Conservation (phyloP, 2,329 filamentous ascomycete species). For the Ophiosphaerella narmari region DNA sequence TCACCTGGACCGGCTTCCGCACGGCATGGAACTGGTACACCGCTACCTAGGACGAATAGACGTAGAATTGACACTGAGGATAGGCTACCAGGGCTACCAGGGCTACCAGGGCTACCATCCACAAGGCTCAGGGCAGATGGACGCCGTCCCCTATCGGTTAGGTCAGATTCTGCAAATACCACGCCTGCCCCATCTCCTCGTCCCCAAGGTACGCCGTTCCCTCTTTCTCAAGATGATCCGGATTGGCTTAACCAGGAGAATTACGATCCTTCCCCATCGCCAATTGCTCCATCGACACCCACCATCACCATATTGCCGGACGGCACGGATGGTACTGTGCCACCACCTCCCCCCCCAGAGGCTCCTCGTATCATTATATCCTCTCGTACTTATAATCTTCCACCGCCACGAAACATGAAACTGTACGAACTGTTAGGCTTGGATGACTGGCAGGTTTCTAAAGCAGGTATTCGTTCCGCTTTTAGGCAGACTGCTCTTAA, state of each 20-base stretch:
- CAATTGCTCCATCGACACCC: slow-evolving; percentile 3
- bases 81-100: not conserved
- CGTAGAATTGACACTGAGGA: not conserved
- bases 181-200: slow-evolving; percentile 15
- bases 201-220: slow-evolving; percentile 13
- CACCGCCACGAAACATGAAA: slow-evolving; percentile 14
- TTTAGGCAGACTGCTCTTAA: slow-evolving; percentile 18
- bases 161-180: slow-evolving; percentile 8
- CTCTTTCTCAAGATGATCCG: slow-evolving; percentile 11
- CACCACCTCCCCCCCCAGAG: slow-evolving; percentile 1
- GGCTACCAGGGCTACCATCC: not conserved
- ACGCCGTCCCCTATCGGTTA: slow-evolving; percentile 13
- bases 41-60: no score
- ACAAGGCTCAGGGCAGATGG: slow-evolving; percentile 12
- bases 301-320: slow-evolving; percentile 2
- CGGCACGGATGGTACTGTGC: not conserved
- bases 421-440: slow-evolving; percentile 26
- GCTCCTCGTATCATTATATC: not conserved
- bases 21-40: slow-evolving; percentile 6
- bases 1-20: slow-evolving; percentile 4
- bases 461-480: slow-evolving; percentile 18
- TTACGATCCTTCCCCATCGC: slow-evolving; percentile 5
- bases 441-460: slow-evolving; percentile 12
- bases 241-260: slow-evolving; percentile 26
- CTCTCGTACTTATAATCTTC: not conserved